Evolutionary conservation across 1,284 basidiomycete genomes (phyloP).

Genomic region (Uromyces viciae-fabae): DNA sequence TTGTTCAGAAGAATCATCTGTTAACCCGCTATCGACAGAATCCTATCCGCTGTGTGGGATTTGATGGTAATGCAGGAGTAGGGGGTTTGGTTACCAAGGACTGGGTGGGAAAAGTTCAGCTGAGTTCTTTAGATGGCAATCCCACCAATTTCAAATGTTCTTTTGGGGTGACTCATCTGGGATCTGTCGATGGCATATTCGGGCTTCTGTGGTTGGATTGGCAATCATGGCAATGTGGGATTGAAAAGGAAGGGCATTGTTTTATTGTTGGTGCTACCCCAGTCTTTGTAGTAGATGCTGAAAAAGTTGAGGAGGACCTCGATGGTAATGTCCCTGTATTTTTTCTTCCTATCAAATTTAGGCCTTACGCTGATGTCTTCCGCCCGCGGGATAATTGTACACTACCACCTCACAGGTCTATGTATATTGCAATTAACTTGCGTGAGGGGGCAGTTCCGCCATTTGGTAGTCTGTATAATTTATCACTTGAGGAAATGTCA

Average conservation of each 20-base stretch:
- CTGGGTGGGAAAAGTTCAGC: background rate
- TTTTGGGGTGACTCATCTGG: background rate
- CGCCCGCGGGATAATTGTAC: background rate
- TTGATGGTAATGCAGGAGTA: background rate
- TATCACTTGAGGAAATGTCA: background rate
- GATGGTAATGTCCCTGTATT: background rate
- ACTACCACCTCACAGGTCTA: background rate
- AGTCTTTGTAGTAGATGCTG: background rate
- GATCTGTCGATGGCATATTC: background rate
- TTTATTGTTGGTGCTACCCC: background rate
- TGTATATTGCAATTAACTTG: background rate
- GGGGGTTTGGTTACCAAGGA: background rate
- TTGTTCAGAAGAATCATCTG: background rate
- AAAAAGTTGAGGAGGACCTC: background rate
- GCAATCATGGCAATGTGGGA: background rate
- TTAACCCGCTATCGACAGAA: background rate
- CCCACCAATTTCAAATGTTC: background rate
- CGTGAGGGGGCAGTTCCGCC: background rate
- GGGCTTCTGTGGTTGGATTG: background rate
- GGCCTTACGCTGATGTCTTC: background rate
- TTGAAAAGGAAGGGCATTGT: background rate
- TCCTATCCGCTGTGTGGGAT: background rate
- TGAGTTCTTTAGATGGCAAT: background rate
- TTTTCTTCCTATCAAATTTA: background rate
- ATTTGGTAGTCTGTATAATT: conserved; percentile 2